phyloP scores from a whole-genome alignment of 176 grass and related monocot species.

The Musa troglodytarum region DNA sequence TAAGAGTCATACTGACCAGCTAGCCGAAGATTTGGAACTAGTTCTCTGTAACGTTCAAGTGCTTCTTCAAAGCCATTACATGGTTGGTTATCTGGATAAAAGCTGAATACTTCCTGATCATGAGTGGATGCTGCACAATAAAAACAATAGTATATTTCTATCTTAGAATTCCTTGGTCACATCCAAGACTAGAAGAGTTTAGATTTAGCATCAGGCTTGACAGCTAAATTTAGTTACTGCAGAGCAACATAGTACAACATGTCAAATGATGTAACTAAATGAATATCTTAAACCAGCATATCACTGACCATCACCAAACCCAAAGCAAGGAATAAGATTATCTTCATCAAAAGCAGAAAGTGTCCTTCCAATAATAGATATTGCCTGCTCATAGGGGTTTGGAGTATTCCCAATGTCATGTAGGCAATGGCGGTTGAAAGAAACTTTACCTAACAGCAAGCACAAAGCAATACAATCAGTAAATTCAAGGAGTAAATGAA shows the following conservation, averaged over 20 bases:
- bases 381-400: conserved; percentile 4
- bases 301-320: conserved; percentile 6
- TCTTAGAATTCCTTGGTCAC: background rate
- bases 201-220: background rate
- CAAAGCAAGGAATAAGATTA: conserved; percentile 15
- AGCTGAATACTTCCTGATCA: conserved; percentile 16
- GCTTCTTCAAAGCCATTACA: conserved; percentile 13
- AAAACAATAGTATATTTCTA: background rate
- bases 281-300: background rate
- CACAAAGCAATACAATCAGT: background rate
- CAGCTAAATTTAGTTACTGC: background rate
- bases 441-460: conserved; percentile 5
- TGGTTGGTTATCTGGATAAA: conserved; percentile 13
- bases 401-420: conserved; percentile 6
- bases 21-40: conserved; percentile 10
- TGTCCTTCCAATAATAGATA: conserved; percentile 16
- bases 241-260: background rate
- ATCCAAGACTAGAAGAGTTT: background rate
- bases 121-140: conserved; percentile 1
- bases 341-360: conserved; percentile 17
- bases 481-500: no score
- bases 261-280: background rate
- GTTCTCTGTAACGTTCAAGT: background rate
- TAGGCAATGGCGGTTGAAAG: conserved; percentile 1
- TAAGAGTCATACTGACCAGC: background rate